phyloP scores from a whole-genome alignment of 1,139 yeast genomes.

The Blastobotrys capitulatus region DNA sequence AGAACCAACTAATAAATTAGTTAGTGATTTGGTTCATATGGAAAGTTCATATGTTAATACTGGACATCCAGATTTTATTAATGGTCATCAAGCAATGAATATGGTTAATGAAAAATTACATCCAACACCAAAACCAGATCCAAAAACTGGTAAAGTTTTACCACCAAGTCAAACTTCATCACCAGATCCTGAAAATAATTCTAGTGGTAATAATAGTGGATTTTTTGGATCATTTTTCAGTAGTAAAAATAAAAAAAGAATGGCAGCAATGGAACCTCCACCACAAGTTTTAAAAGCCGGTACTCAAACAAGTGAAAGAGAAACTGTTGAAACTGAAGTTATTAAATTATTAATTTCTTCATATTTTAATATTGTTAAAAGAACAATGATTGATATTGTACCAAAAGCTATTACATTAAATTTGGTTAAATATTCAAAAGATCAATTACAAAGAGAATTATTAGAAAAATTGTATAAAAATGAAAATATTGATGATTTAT shows the following conservation, averaged over 20 bases:
- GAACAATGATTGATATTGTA: conserved; percentile 87
- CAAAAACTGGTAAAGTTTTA: conserved; percentile 70
- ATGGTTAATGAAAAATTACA: conserved; percentile 88
- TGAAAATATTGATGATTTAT: conserved; percentile 67
- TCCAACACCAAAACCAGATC: conserved; percentile 75
- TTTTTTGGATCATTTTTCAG: conserved; percentile 95
- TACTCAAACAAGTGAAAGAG: conserved; percentile 92
- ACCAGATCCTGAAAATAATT: conserved; percentile 32
- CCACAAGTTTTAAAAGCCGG: conserved; percentile 93
- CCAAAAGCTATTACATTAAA: conserved; percentile 96
- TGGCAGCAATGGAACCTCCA: conserved; percentile 96
- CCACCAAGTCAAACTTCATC: conserved; percentile 24
- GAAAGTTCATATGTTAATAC: conserved; percentile 96
- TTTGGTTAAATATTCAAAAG: conserved; percentile 76
- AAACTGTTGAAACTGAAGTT: conserved; percentile 94
- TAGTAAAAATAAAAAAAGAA: conserved; percentile 85
- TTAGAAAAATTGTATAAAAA: conserved; percentile 81
- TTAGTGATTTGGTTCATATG: conserved; percentile 69
- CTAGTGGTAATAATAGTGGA: conserved; percentile 39
- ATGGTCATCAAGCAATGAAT: conserved; percentile 93
- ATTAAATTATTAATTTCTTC: conserved; percentile 87
- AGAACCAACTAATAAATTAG: conserved; percentile 80
- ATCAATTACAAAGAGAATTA: conserved; percentile 83
- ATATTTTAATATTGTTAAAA: conserved; percentile 85
- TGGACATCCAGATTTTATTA: conserved; percentile 93